Evolutionary conservation across 257 asterid species (phyloP).

Genomic region (Linderniella brevidens): DNA sequence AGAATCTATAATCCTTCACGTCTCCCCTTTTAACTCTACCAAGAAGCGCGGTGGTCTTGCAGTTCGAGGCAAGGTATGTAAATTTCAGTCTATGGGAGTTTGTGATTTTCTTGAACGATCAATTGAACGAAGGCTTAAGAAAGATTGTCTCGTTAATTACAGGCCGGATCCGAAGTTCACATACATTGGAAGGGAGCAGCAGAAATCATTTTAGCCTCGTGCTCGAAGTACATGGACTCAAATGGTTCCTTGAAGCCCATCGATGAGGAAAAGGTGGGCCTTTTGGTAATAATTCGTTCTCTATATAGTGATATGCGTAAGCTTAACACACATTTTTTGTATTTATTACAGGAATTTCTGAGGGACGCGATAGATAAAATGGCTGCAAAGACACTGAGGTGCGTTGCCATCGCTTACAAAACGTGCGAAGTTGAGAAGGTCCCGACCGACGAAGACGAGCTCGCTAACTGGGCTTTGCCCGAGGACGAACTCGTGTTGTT

Average conservation of each 20-base stretch:
- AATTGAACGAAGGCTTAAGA: neutral
- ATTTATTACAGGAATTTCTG: constrained; percentile 38
- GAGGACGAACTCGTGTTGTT: constrained; percentile 67
- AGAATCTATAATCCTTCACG: constrained; percentile 71
- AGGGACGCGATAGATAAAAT: constrained; percentile 54
- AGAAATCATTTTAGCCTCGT: constrained; percentile 62
- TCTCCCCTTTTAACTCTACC: constrained; percentile 84
- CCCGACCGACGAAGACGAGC: constrained; percentile 61
- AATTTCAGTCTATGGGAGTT: neutral
- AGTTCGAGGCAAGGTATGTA: constrained; percentile 41
- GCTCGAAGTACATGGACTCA: constrained; percentile 38
- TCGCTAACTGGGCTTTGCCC: constrained; percentile 62
- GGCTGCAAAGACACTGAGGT: constrained; percentile 89
- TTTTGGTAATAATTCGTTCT: neutral
- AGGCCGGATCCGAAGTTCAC: constrained; percentile 64
- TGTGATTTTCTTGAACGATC: neutral
- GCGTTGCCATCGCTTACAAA: constrained; percentile 82
- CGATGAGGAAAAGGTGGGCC: constrained; percentile 42
- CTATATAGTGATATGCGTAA: no score
- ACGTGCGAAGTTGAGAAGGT: constrained; percentile 36
- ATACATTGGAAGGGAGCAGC: constrained; percentile 99
- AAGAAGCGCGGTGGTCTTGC: constrained; percentile 93
- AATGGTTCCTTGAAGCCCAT: constrained; percentile 52
- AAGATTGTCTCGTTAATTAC: constrained; percentile 13
- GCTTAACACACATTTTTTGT: no score